Base-by-base conservation (phyloP, 1,139 yeast species). In the Lodderomyces metapsilosis region DNA sequence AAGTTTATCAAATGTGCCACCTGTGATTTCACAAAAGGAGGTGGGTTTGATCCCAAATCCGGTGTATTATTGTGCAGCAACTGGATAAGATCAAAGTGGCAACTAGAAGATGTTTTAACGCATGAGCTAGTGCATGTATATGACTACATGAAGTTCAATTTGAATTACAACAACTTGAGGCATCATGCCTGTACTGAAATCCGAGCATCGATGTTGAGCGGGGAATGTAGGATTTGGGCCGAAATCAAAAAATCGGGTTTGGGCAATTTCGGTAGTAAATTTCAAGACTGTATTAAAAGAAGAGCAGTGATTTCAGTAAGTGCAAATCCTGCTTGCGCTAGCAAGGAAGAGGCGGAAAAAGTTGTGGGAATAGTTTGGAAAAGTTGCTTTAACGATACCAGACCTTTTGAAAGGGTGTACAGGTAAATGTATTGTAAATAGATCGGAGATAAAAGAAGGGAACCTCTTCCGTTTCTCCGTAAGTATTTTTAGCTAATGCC, bases 101-200 rank as follows among this genome's bases (percentile, higher is more conserved):
- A 88, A 54, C 64, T 91, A 45, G 98, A 92, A 59, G 98, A 92
- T 56, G 86, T 95, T 0, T 65, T 92, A 48, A 77, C 97, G 3
- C 99, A 92, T 60, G 99, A 92, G 58, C 72, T 92, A 60, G 83
- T 94, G 17, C 99, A 92, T 62, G 94, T 91, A 41, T 92, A 88
- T 62, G 99, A 92, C 62, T 84, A 89, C 57, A 71, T 88, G 52
- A 84, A 88, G 60, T 92, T 94, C 68, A 72, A 88, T 42, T 88
- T 92, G 8, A 86, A 92, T 59, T 84, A 95, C 82, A 60, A 74
- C 43, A 80, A 92, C 61, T 69, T 94, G 57, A 80, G 80, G 55
- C 98, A 92, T 57, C 98, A 92, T 59, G 98, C 98, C 0, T 94
- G 98, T 62, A 84, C 97, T 0, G 98, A 92, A 64, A 88, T 92